Evolutionary conservation across 768 basidiomycete species (phyloP), one percentile per base, ranked within the genome.

Genomic region (Boletus tylopilopsis): DNA sequence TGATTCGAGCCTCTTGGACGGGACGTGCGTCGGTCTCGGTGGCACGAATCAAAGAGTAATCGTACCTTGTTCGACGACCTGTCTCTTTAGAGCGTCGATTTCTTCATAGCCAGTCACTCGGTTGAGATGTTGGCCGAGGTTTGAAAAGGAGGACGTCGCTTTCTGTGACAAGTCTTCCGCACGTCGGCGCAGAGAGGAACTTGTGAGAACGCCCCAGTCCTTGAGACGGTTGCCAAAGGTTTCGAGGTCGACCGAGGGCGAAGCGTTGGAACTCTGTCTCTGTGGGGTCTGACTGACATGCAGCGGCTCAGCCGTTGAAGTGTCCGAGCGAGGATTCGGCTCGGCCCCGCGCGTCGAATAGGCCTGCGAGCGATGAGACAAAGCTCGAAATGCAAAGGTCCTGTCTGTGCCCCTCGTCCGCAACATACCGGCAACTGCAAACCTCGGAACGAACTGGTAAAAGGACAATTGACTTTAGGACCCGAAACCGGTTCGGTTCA

Each of bases 91-190:
- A 15, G 76, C 77, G 57, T 96, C 92, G 34, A 96, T 94, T 60
- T 85, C 83, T 55, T 87, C 87, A 59, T 99, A 99, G 0, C 96
- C 96, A 9, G 94, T 94, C 19, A 90, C 81, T 51, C 80, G 82
- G 63, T 94, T 97, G 49, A 98, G 71, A 60, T 88, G 80, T 22
- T 76, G 71, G 11, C 92, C 94, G 3, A 95, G 75, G 58, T 83
- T 76, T 36, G 84, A 83, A 57, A 95, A 81, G 5, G 77, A 81
- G 7, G 72, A 68, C 54, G 78, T 77, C 3, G 88, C 77, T 6
- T 64, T 66, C 9, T 71, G 68, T 0, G 87, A 83, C 55, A 87
- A 77, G 36, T 68, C 72, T 62, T 87, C 82, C 36, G 81, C 74
- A 35, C 74, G 76, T 50, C 70, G 71, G 40, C 84, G 79, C 9